Conservation (phyloP, 768 basidiomycete species). For the Cubamyces lactineus region DNA sequence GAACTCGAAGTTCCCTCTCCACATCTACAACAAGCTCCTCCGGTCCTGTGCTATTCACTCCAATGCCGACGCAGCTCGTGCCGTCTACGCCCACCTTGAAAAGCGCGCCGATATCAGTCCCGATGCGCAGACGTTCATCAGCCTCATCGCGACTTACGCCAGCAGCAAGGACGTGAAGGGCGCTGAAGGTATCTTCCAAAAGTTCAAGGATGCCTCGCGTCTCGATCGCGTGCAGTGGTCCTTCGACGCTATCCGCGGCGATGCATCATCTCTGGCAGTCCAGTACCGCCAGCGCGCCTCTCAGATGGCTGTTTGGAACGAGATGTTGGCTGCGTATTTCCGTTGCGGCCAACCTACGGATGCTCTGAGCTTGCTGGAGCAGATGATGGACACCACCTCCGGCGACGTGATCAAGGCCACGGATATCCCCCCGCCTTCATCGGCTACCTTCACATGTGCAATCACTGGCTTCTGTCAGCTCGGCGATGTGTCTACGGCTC, state of each 20-base stretch:
- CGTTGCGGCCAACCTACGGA: slow-evolving; percentile 59
- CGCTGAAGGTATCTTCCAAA: slow-evolving; percentile 63
- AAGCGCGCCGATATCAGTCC: slow-evolving; percentile 40
- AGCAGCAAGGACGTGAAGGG: slow-evolving; percentile 51
- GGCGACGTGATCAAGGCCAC: slow-evolving; percentile 37
- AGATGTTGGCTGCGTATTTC: slow-evolving; percentile 80
- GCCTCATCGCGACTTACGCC: slow-evolving; percentile 62
- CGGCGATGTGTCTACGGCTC: slow-evolving; percentile 64
- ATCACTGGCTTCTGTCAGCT: slow-evolving; percentile 65
- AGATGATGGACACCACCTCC: slow-evolving; percentile 61
- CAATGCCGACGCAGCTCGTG: slow-evolving; percentile 62
- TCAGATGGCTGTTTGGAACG: slow-evolving; percentile 63
- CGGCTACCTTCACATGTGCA: slow-evolving; percentile 65
- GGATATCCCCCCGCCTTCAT: slow-evolving; percentile 59
- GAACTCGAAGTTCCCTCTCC: slow-evolving; percentile 38
- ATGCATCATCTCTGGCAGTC: slow-evolving; percentile 18
- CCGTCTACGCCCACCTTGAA: slow-evolving; percentile 68
- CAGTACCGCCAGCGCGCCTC: slow-evolving; percentile 14
- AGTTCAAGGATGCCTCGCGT: slow-evolving; percentile 51
- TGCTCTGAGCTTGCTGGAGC: slow-evolving; percentile 66
- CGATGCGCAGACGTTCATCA: slow-evolving; percentile 46
- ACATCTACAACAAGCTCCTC: slow-evolving; percentile 58
- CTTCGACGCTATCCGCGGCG: slow-evolving; percentile 16
- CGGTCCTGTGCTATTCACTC: slow-evolving; percentile 61
- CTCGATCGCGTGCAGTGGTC: slow-evolving; percentile 42